phyloP scores from a whole-genome alignment of 148 eudicot genomes.

The Cornus kousa region DNA sequence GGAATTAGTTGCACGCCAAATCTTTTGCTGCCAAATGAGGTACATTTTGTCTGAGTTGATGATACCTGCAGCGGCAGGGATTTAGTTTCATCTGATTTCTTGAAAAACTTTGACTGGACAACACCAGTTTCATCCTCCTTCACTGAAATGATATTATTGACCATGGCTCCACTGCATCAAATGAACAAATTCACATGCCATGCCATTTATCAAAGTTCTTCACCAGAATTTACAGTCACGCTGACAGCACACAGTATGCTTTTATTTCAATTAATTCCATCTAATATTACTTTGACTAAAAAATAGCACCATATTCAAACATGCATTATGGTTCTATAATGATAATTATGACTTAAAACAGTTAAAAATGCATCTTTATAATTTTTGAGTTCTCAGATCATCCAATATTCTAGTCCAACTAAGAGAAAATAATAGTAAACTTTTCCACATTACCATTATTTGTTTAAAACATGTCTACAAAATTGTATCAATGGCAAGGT shows the following conservation, averaged over 20 bases:
- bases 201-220: neutral
- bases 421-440: neutral
- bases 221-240: neutral
- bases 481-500: neutral
- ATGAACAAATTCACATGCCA: no score
- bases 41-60: slow-evolving; percentile 26
- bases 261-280: neutral
- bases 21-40: slow-evolving; percentile 27
- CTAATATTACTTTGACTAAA: slow-evolving; percentile 1
- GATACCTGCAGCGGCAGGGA: slow-evolving; percentile 20
- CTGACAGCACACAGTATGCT: neutral
- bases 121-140: slow-evolving; percentile 9
- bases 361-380: neutral
- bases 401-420: neutral
- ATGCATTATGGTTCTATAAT: no score
- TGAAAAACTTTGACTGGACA: slow-evolving; percentile 34
- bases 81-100: slow-evolving; percentile 29
- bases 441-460: neutral
- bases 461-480: slow-evolving; percentile 2
- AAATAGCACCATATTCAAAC: no score
- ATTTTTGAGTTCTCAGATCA: neutral
- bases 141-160: no score
- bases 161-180: no score
- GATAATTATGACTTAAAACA: neutral
- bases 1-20: slow-evolving; percentile 18